phyloP scores from a whole-genome alignment of 2,329 filamentous ascomycete genomes.

The Arachnopeziza araneosa region DNA sequence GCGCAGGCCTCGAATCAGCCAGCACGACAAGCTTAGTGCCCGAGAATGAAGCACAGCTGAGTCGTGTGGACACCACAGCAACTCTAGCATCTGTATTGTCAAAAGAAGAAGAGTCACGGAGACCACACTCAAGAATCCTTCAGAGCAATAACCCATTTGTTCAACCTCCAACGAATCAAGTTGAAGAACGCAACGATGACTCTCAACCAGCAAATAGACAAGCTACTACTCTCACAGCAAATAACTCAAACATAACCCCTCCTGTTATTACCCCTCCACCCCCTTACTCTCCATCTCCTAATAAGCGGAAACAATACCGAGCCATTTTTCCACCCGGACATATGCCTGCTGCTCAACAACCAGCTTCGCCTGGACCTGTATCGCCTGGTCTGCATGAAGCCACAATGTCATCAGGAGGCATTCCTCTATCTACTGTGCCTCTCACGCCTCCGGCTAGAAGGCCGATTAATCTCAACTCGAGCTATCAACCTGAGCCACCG shows the following conservation, averaged over 20 bases:
- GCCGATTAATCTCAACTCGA: constrained; percentile 29
- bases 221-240: not conserved
- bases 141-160: constrained; percentile 25
- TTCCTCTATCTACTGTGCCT: constrained; percentile 55
- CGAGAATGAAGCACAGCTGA: constrained; percentile 4
- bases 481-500: constrained; percentile 23
- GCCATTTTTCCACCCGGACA: constrained; percentile 54
- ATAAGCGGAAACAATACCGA: constrained; percentile 38
- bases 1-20: constrained; percentile 11
- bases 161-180: constrained; percentile 13
- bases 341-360: constrained; percentile 40
- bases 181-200: constrained; percentile 3
- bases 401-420: constrained; percentile 57
- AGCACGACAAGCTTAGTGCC: constrained; percentile 13
- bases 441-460: constrained; percentile 37
- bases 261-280: constrained; percentile 19
- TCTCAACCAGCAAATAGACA: constrained; percentile 5
- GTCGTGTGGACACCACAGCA: constrained; percentile 3
- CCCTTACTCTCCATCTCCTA: constrained; percentile 27
- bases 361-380: constrained; percentile 54
- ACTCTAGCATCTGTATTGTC: not conserved
- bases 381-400: constrained; percentile 57
- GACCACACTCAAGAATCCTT: not conserved
- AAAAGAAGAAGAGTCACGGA: not conserved
- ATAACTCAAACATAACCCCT: not conserved